Evolutionary conservation across 2,329 filamentous ascomycete genomes (phyloP).

Genomic region (Botrytis galanthina): DNA sequence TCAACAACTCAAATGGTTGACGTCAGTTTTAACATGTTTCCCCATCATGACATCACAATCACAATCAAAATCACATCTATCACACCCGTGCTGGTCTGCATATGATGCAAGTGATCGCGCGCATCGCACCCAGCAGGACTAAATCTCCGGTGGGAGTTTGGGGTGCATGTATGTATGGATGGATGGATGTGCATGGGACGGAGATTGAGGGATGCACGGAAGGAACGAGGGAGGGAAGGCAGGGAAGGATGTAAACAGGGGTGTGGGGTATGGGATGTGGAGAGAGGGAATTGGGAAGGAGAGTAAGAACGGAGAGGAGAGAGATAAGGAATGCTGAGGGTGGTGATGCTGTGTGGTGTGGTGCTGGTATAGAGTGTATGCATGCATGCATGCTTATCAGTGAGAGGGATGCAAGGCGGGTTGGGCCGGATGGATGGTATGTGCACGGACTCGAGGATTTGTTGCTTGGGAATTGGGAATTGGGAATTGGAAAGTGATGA

Average conservation of each 20-base stretch:
- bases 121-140: neutral
- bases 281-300: neutral
- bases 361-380: neutral
- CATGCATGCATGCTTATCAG: constrained; percentile 10
- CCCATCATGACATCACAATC: constrained; percentile 9
- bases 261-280: neutral
- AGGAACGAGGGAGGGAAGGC: neutral
- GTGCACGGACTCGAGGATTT: constrained; percentile 10
- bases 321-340: neutral
- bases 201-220: neutral
- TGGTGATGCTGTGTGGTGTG: neutral
- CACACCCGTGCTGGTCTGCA: neutral
- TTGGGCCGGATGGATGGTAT: neutral
- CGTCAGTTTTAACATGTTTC: constrained; percentile 7
- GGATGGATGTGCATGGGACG: neutral
- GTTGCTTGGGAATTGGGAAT: neutral
- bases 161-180: constrained; percentile 2
- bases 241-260: neutral
- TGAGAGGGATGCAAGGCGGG: neutral
- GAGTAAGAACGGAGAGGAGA: neutral
- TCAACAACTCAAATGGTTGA: neutral
- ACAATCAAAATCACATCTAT: neutral
- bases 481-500: neutral
- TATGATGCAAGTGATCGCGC: neutral
- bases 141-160: neutral